A percentile compares a stretch with the other conserved stretches of the same genome.
These are phyloP conservation scores for Phalaenopsis equestris DNA, from an alignment of 106 monocot genomes.

Conservation along the genomic window DNA sequence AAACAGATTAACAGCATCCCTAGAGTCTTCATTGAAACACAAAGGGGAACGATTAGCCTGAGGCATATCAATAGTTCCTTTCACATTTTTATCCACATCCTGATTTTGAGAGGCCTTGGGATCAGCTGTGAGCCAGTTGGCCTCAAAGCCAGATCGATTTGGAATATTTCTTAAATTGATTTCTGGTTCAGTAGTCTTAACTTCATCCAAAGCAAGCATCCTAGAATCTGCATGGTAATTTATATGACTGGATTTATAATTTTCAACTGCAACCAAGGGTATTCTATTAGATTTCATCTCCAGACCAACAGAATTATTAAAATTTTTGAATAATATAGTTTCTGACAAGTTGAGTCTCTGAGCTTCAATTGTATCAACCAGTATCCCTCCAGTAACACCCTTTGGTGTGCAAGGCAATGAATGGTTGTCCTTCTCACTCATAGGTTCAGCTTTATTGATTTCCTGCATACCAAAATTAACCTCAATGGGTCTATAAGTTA, in stretches of 20 bases:
- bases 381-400: conserved; percentile 4
- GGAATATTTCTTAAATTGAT: neutral
- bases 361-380: neutral
- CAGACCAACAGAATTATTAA: conserved; percentile 9
- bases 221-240: conserved; percentile 11
- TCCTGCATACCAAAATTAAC: conserved; percentile 14
- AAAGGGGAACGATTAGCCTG: conserved; percentile 9
- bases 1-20: conserved; percentile 4
- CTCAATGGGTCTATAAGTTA: conserved; percentile 11
- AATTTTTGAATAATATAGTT: conserved; percentile 40
- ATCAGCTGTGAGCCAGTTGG: neutral
- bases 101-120: conserved; percentile 9
- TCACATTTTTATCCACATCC: conserved; percentile 10
- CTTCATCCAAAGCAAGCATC: neutral
- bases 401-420: conserved; percentile 12
- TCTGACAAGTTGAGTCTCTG: conserved; percentile 28
- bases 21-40: neutral
- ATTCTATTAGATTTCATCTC: conserved; percentile 10
- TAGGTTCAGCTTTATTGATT: neutral
- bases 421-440: conserved; percentile 5
- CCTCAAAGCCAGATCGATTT: neutral
- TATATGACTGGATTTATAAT: neutral
- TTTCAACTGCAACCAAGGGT: neutral
- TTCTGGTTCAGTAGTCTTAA: conserved; percentile 5
- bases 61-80: conserved; percentile 4